Evolutionary conservation across 768 basidiomycete species (phyloP), one percentile per base, ranked within the genome.

Genomic region (Multifurca ochricompacta): DNA sequence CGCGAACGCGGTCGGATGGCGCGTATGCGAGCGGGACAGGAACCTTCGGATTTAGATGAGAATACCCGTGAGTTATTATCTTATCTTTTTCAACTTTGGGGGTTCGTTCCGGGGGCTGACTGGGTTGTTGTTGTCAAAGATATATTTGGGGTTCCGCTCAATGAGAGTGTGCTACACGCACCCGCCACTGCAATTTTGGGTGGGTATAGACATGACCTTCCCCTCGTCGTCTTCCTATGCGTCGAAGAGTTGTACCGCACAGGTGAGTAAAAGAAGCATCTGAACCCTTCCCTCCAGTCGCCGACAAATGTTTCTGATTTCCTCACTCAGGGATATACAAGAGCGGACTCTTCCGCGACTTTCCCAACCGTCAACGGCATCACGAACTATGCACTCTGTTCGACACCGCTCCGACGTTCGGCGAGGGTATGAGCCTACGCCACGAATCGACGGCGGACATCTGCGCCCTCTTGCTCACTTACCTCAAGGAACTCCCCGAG

Each of bases 171-270:
- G 7, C 51, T 67, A 13, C 64, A 66, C 30, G 68, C 70, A 2
- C 68, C 71, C 16, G 61, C 66, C 3, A 52, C 64, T 13, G 67
- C 72, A 16, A 55, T 67, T 27, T 59, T 75, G 3, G 69, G 68
- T 3, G 73, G 73, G 16, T 69, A 67, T 32, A 66, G 67, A 37
- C 70, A 76, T 40, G 52, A 71, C 52, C 57, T 75, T 1, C 74
- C 74, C 6, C 54, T 68, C 21, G 70, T 74, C 2, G 71, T 71
- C 34, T 67, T 71, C 3, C 66, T 71, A 0, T 75, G 72, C 51
- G 55, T 77, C 23, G 77, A 78, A 40, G 74, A 78, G 59, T 61
- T 78, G 31, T 75, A 75, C 51, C 71, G 74, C 19, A 74, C 74
- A 13, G 75, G 75, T 67, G 16, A 36, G 64, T 48, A 1, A n/a